Evolutionary conservation across 148 eudicot genomes (phyloP), one percentile per base, ranked within the genome.

Genomic region (Chenopodium quinoa): DNA sequence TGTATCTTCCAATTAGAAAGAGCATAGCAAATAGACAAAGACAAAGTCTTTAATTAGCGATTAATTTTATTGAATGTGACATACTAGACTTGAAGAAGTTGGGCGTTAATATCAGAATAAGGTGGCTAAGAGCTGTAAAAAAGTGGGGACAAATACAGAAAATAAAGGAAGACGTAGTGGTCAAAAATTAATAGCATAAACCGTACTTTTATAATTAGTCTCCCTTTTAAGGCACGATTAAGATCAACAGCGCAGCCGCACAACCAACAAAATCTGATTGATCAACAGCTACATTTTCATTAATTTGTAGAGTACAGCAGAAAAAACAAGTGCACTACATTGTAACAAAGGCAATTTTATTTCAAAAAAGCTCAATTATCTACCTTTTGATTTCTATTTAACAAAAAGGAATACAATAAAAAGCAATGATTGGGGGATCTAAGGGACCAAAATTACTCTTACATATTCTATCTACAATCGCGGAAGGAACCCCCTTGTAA

Each of bases 381-480:
- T 40, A 7, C 62, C 71, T 37, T 46, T 60, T 73, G 13, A 17
- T 40, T 73, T 78, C 62, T 22, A 48, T 66, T 19, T 56, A 31
- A 75, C 62, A 72, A 81, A 46, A 34, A 65, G 46, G 37, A 54
- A 76, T 82, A 82, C 75, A 82, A 75, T 4, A 31, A 34, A 32
- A 80, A 56, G 68, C 50, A 37, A 27, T 9, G 16, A 17, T 25
- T 40, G 27, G 81, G 75, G 66, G 73, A 48, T 81, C 81, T 71
- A 40, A 31, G 63, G 31, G 63, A 60, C 81, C 83, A 85, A 85
- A 78, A 29, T 29, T 69, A 75, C 82, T 81, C 85, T 56, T 76
- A 46, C 32, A 37, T 9, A 34, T 64, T 72, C 63, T 84, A 85
- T 85, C 76, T 81, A 81, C 84, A 81, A 54, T 85, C 75, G 27